A percentile compares a stretch with the other conserved stretches of the same genome.
These are phyloP conservation scores for Polygonum maritimum DNA, from an alignment of 148 eudicot species.

Conservation along the genomic window DNA sequence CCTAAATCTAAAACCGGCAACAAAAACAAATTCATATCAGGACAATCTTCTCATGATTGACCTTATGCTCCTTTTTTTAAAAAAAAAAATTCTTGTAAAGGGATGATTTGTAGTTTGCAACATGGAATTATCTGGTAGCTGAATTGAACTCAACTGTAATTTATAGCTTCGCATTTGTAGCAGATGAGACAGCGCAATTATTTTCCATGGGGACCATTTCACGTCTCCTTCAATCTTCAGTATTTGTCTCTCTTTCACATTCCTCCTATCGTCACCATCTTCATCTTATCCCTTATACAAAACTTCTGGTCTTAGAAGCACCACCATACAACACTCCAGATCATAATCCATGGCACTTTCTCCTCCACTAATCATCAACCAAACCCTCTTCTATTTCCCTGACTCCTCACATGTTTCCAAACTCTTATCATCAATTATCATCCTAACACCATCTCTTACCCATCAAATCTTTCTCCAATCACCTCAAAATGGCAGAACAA, in stretches of 20 bases:
- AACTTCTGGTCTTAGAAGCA: constrained; percentile 31
- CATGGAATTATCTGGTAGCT: too few relatives aligned
- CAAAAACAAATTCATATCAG: too few relatives aligned
- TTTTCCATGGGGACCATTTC: not conserved
- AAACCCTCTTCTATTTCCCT: not conserved
- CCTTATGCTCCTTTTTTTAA: too few relatives aligned
- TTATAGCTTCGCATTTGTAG: too few relatives aligned
- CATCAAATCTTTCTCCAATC: not conserved
- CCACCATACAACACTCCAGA: constrained; percentile 28
- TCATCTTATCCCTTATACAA: constrained; percentile 6
- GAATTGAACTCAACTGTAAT: too few relatives aligned
- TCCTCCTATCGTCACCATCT: not conserved
- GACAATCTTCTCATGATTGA: too few relatives aligned
- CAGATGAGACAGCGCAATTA: not conserved
- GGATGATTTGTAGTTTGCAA: too few relatives aligned
- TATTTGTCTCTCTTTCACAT: constrained; percentile 3
- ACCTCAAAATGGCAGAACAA: constrained; percentile 25
- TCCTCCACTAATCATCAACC: constrained; percentile 29
- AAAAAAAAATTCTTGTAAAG: too few relatives aligned
- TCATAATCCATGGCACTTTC: constrained; percentile 33
- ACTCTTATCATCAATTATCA: constrained; percentile 2
- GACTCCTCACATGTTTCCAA: constrained; percentile 11
- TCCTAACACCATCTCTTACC: not conserved
- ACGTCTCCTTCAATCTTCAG: not conserved
- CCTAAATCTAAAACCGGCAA: too few relatives aligned